These are phyloP conservation scores for Salix caprea DNA, from an alignment of 345 rosid genomes.

Conservation along the genomic window DNA sequence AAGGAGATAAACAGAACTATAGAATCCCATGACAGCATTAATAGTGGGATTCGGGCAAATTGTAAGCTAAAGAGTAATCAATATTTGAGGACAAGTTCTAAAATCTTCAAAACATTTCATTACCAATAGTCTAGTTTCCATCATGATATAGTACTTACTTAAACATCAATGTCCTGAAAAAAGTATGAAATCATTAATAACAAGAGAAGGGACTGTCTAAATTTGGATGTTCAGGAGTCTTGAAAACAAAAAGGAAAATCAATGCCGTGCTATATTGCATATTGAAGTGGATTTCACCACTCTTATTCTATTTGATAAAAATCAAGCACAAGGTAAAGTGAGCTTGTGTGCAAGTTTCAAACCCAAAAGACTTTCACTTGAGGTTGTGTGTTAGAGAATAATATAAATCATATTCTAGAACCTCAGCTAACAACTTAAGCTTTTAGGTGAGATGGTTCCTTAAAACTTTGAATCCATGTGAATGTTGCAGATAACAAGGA, in stretches of 20 bases:
- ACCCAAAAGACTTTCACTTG: no score
- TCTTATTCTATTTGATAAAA: no score
- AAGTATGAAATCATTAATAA: background rate
- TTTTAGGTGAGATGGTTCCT: no score
- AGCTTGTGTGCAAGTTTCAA: no score
- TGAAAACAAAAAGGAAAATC: background rate
- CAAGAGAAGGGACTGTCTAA: background rate
- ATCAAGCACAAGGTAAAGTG: no score
- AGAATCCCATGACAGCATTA: background rate
- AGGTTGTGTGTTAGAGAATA: no score
- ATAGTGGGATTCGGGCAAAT: background rate
- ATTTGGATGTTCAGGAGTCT: background rate
- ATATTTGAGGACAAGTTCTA: background rate
- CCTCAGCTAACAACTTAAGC: no score
- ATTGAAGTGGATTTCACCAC: background rate
- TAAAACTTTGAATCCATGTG: background rate
- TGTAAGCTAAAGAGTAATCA: background rate
- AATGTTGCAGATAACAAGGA: background rate
- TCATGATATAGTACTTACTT: background rate
- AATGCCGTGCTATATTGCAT: background rate
- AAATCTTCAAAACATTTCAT: background rate
- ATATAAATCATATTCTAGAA: no score
- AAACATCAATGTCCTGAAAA: background rate
- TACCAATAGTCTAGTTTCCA: background rate
- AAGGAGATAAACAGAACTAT: background rate